phyloP scores from a whole-genome alignment of 2,329 filamentous ascomycete genomes.

The Venturia pyrina region DNA sequence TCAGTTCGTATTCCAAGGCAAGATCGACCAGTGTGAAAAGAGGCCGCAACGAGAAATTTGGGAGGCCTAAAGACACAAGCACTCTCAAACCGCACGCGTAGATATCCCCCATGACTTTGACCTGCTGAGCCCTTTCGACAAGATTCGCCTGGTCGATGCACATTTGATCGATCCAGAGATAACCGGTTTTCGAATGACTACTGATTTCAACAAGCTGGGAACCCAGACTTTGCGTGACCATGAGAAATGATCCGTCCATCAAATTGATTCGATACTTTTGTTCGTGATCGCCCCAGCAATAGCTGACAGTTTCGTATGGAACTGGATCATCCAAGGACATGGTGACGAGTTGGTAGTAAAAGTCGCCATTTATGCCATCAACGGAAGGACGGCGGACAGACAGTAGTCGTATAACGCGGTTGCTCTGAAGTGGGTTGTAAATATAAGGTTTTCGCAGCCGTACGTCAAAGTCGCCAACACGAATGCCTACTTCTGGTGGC shows the following conservation, averaged over 20 bases:
- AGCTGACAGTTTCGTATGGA: slow-evolving; percentile 10
- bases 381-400: slow-evolving; percentile 8
- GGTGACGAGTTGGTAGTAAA: slow-evolving; percentile 10
- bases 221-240: slow-evolving; percentile 5
- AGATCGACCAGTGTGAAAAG: slow-evolving; percentile 9
- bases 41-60: background rate
- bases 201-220: background rate
- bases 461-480: slow-evolving; percentile 10
- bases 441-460: slow-evolving; percentile 7
- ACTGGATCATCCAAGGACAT: slow-evolving; percentile 11
- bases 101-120: slow-evolving; percentile 14
- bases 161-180: slow-evolving; percentile 15
- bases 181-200: slow-evolving; percentile 10
- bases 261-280: slow-evolving; percentile 6
- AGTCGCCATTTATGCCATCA: slow-evolving; percentile 6
- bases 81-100: slow-evolving; percentile 4
- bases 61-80: background rate
- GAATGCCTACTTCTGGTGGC: slow-evolving; percentile 8
- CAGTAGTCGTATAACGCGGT: slow-evolving; percentile 10
- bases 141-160: slow-evolving; percentile 14
- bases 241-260: slow-evolving; percentile 11
- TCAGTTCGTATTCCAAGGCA: slow-evolving; percentile 4
- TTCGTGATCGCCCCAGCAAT: slow-evolving; percentile 6
- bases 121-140: slow-evolving; percentile 12
- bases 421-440: slow-evolving; percentile 9